A percentile compares a stretch with the other conserved stretches of the same genome.
Conservation (phyloP, 768 basidiomycete species). For the Xerocomus potaroensis region DNA sequence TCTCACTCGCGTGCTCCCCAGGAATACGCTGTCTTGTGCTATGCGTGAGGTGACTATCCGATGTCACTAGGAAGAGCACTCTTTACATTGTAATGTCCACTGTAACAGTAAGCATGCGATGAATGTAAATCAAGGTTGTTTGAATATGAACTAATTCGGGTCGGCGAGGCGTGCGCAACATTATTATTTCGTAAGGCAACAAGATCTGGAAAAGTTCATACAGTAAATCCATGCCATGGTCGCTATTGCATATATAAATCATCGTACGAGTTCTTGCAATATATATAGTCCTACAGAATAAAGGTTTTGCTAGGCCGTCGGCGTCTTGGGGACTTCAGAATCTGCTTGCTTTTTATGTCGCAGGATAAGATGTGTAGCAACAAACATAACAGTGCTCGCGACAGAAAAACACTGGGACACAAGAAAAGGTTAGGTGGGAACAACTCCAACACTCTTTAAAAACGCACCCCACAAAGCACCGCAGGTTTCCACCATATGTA, state of each 20-base stretch:
- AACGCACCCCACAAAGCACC: constrained; percentile 43
- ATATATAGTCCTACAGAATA: neutral
- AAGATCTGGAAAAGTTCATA: neutral
- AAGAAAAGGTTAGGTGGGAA: constrained; percentile 1
- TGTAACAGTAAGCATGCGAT: neutral
- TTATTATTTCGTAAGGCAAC: neutral
- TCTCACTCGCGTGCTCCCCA: neutral
- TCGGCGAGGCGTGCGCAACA: neutral
- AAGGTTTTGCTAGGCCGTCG: too few relatives aligned
- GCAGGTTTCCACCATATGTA: constrained; percentile 56
- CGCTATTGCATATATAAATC: neutral
- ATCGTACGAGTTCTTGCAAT: neutral
- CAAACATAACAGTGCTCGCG: constrained; percentile 15
- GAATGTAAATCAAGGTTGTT: neutral
- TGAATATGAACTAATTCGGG: too few relatives aligned
- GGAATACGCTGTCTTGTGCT: constrained; percentile 7
- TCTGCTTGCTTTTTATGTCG: neutral
- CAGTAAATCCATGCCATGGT: neutral
- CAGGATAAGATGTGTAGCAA: constrained; percentile 6
- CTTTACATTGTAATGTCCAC: neutral
- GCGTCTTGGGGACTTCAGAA: neutral
- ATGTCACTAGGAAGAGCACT: neutral
- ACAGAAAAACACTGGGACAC: constrained; percentile 15
- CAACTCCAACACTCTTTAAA: neutral
- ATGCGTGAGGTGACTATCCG: neutral